A percentile compares a stretch with the other conserved stretches of the same genome.
Evolutionary conservation across 2,329 filamentous ascomycete species (phyloP).

Genomic region (Arthrobotrys sinensis): DNA sequence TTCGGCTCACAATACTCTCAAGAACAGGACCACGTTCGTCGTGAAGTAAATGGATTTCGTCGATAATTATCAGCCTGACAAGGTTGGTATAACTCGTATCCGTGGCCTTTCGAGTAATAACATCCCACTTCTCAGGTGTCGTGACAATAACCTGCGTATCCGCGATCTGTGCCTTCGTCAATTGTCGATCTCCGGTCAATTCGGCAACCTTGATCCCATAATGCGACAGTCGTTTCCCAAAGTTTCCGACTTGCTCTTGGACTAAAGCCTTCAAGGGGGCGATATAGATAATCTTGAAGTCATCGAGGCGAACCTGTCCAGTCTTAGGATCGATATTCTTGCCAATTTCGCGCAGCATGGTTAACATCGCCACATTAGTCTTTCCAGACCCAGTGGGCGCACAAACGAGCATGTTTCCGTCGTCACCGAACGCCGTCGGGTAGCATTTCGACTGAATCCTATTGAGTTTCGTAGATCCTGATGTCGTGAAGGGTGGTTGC

Average conservation of each 20-base stretch:
- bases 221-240: slow-evolving; percentile 88
- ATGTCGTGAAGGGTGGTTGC: slow-evolving; percentile 79
- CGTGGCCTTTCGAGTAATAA: slow-evolving; percentile 97
- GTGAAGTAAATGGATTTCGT: slow-evolving; percentile 97
- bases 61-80: slow-evolving; percentile 95
- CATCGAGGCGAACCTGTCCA: slow-evolving; percentile 93
- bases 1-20: slow-evolving; percentile 96
- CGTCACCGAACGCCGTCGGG: slow-evolving; percentile 89
- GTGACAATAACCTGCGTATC: slow-evolving; percentile 99
- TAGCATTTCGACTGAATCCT: slow-evolving; percentile 96
- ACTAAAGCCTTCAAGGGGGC: slow-evolving; percentile 95
- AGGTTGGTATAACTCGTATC: slow-evolving; percentile 97
- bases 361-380: slow-evolving; percentile 98
- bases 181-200: slow-evolving; percentile 94
- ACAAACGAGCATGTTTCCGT: slow-evolving; percentile 98
- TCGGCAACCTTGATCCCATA: slow-evolving; percentile 96
- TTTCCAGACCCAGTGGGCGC: slow-evolving; percentile 98
- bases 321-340: slow-evolving; percentile 91
- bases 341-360: slow-evolving; percentile 94
- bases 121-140: slow-evolving; percentile 98
- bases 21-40: slow-evolving; percentile 97
- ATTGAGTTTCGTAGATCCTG: slow-evolving; percentile 87
- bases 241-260: slow-evolving; percentile 97
- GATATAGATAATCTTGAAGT: slow-evolving; percentile 99
- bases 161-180: slow-evolving; percentile 98